These are phyloP conservation scores for Chrysophaeum taylorii DNA, from an alignment of 352 stramenopile genomes.

Conservation along the genomic window DNA sequence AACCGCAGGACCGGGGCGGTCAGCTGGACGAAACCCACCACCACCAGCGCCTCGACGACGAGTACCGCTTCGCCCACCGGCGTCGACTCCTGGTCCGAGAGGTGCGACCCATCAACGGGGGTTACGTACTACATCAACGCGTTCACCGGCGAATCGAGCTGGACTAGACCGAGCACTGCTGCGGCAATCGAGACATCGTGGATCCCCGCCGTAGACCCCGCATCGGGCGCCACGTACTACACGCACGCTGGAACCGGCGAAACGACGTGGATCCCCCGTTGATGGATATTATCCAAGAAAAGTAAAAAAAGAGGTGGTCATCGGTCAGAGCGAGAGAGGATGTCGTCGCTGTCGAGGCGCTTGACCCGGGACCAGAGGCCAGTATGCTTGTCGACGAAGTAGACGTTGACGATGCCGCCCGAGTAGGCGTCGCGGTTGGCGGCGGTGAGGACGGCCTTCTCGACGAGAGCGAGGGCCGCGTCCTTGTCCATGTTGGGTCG, in stretches of 20 bases:
- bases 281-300: too few relatives aligned
- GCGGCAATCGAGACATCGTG: too few relatives aligned
- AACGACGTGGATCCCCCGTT: slow-evolving; percentile 35
- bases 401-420: slow-evolving; percentile 54
- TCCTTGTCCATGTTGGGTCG: neutral
- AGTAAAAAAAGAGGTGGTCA: too few relatives aligned
- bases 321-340: too few relatives aligned
- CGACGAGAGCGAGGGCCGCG: neutral
- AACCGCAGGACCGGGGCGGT: too few relatives aligned
- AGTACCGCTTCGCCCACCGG: too few relatives aligned
- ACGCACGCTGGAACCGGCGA: slow-evolving; percentile 28
- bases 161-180: too few relatives aligned
- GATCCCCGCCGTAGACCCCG: slow-evolving; percentile 29
- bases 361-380: neutral
- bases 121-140: neutral
- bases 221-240: slow-evolving; percentile 29
- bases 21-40: too few relatives aligned
- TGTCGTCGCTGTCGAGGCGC: neutral
- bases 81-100: neutral
- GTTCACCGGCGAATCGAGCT: neutral
- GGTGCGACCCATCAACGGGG: neutral
- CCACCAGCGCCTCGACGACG: too few relatives aligned
- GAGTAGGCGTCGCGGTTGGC: slow-evolving; percentile 42
- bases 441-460: slow-evolving; percentile 1
- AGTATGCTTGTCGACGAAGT: slow-evolving; percentile 6